Evolutionary conservation across 2,329 filamentous ascomycete species (phyloP).

Genomic region (Xylariomycetidae sp.): DNA sequence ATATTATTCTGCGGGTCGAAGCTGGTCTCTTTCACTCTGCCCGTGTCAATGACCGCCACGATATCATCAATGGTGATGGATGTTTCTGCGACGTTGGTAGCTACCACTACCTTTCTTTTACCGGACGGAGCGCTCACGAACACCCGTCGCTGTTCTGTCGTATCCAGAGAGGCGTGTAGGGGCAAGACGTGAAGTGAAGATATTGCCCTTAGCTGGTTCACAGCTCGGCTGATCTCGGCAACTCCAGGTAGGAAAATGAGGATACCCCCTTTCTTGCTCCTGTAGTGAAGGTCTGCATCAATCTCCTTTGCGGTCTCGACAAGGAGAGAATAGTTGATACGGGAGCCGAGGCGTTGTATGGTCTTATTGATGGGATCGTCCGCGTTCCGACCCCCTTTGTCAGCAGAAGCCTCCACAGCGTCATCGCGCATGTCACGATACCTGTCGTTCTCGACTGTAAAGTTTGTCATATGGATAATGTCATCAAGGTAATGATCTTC

Average conservation of each 20-base stretch:
- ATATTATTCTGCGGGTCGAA: conserved; percentile 91
- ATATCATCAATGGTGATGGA: conserved; percentile 99
- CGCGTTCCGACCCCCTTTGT: conserved; percentile 20
- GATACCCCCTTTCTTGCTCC: conserved; percentile 73
- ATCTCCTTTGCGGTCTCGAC: conserved; percentile 76
- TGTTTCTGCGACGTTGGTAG: conserved; percentile 96
- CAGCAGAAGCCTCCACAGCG: conserved; percentile 1
- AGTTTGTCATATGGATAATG: conserved; percentile 74
- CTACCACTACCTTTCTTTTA: conserved; percentile 86
- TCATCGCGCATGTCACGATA: conserved; percentile 22
- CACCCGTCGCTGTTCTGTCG: conserved; percentile 80
- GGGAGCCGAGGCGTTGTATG: conserved; percentile 69
- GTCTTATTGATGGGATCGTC: conserved; percentile 60
- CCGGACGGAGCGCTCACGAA: conserved; percentile 72
- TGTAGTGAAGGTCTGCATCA: conserved; percentile 64
- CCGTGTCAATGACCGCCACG: conserved; percentile 91
- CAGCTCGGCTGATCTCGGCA: conserved; percentile 81
- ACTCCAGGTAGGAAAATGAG: conserved; percentile 94
- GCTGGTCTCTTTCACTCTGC: conserved; percentile 92
- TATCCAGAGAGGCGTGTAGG: conserved; percentile 86
- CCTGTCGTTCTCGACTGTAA: conserved; percentile 37
- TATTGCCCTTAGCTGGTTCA: conserved; percentile 62
- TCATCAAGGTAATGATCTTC: conserved; percentile 88
- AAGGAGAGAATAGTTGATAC: conserved; percentile 89
- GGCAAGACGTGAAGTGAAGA: conserved; percentile 70